phyloP scores from a whole-genome alignment of 2,329 filamentous ascomycete species.

The Clarireedia homoeocarpa region DNA sequence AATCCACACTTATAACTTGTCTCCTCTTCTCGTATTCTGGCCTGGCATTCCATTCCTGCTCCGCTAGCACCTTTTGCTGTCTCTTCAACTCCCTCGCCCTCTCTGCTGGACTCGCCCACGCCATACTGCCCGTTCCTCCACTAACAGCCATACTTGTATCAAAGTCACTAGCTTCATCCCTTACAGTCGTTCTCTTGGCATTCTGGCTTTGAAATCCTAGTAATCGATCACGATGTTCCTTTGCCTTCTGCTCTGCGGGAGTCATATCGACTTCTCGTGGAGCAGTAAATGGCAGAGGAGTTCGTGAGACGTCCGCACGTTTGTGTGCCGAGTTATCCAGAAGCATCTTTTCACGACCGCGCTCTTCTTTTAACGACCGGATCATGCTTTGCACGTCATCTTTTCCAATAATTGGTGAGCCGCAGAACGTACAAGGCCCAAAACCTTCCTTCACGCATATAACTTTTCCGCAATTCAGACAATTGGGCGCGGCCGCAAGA shows the following conservation, averaged over 20 bases:
- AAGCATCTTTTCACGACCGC: constrained; percentile 79
- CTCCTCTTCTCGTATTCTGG: constrained; percentile 66
- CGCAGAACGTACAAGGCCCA: constrained; percentile 89
- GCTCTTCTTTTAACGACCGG: constrained; percentile 71
- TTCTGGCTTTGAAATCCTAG: constrained; percentile 63
- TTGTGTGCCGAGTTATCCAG: constrained; percentile 66
- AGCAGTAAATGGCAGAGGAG: constrained; percentile 51
- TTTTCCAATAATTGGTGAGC: constrained; percentile 60
- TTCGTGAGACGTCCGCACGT: constrained; percentile 55
- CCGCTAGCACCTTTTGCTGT: constrained; percentile 59
- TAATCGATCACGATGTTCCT: constrained; percentile 58
- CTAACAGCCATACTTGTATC: constrained; percentile 43
- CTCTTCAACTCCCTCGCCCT: constrained; percentile 60
- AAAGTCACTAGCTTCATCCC: constrained; percentile 61
- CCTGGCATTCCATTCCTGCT: constrained; percentile 59
- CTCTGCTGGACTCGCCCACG: constrained; percentile 63
- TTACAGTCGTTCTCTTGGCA: constrained; percentile 58
- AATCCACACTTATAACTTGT: constrained; percentile 61
- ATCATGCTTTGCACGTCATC: constrained; percentile 82
- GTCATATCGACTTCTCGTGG: constrained; percentile 29
- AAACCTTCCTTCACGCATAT: constrained; percentile 91
- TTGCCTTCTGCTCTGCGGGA: constrained; percentile 40
- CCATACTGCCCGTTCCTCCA: constrained; percentile 39
- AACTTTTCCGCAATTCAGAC: constrained; percentile 85
- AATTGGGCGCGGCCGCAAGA: constrained; percentile 88